Evolutionary conservation across 2,329 filamentous ascomycete genomes (phyloP).

Genomic region (Penicillium thymicola): DNA sequence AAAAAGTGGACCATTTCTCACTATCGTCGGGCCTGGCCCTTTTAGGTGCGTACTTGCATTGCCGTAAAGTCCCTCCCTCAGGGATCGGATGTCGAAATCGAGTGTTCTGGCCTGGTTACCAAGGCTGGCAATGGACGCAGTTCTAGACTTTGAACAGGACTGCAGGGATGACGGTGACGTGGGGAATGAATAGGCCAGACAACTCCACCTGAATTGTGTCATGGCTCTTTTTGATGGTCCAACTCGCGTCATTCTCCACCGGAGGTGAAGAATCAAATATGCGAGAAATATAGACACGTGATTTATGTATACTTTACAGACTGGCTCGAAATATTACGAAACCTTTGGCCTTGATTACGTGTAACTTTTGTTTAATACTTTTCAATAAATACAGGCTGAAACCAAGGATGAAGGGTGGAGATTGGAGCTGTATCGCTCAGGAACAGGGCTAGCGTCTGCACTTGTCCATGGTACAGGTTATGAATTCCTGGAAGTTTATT

Average conservation of each 20-base stretch:
- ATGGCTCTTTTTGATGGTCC: background rate
- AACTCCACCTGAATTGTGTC: background rate
- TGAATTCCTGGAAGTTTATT: constrained; percentile 11
- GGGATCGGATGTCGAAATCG: constrained; percentile 54
- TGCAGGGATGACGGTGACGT: background rate
- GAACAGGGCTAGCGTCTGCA: constrained; percentile 31
- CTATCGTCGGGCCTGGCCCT: background rate
- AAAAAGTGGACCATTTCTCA: constrained; percentile 1
- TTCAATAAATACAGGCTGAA: background rate
- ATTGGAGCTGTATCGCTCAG: constrained; percentile 17
- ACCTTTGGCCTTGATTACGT: accelerated
- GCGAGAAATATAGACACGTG: constrained; percentile 2
- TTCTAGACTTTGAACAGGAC: constrained; percentile 16
- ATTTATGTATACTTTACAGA: constrained; percentile 5
- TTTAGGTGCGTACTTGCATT: constrained; percentile 44
- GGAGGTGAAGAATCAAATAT: background rate
- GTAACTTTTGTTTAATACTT: background rate
- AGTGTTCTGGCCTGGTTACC: constrained; percentile 46
- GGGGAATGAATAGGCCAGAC: background rate
- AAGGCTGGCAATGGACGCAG: constrained; percentile 5
- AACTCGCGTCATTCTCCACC: background rate
- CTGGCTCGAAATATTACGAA: background rate
- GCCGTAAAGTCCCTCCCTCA: constrained; percentile 51
- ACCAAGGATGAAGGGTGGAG: constrained; percentile 17
- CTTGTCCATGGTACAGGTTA: constrained; percentile 19